These are phyloP conservation scores for Hyphochytrium catenoides DNA, from an alignment of 352 stramenopile species.

Conservation along the genomic window DNA sequence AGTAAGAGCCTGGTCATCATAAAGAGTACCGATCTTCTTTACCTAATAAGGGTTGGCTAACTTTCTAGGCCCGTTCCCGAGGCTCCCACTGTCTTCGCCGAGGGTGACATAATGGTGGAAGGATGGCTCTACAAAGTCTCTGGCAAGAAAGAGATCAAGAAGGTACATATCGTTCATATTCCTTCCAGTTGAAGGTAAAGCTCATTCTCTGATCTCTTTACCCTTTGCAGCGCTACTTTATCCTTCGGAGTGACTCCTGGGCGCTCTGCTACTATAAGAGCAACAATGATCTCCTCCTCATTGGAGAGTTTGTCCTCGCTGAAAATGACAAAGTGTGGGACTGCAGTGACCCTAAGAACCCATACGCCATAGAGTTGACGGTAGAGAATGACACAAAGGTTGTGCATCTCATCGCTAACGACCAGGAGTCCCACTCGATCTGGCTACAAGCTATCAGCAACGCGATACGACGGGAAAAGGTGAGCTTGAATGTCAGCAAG, in stretches of 20 bases:
- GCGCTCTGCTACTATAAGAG: constrained; percentile 22
- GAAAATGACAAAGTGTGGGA: constrained; percentile 26
- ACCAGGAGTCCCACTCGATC: neutral
- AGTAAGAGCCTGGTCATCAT: no score
- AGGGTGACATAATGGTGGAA: constrained; percentile 18
- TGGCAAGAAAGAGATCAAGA: constrained; percentile 27
- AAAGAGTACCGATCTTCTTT: no score
- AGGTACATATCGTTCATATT: constrained; percentile 7
- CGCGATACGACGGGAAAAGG: neutral
- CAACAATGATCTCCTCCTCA: constrained; percentile 8
- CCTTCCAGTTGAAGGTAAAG: neutral
- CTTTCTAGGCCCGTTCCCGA: no score
- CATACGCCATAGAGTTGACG: constrained; percentile 25
- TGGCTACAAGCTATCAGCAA: neutral
- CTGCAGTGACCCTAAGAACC: constrained; percentile 14
- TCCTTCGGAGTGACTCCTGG: constrained; percentile 17
- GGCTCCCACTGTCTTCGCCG: no score
- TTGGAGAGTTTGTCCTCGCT: constrained; percentile 22
- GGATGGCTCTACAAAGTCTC: constrained; percentile 24
- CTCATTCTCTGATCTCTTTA: neutral
- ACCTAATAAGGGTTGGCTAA: no score
- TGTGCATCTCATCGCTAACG: constrained; percentile 5
- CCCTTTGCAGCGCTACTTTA: constrained; percentile 16
- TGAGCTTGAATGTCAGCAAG: neutral
- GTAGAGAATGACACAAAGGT: constrained; percentile 7